Evolutionary conservation across 371 early-diverging fungal species (phyloP).

Genomic region (Mucor sp.): DNA sequence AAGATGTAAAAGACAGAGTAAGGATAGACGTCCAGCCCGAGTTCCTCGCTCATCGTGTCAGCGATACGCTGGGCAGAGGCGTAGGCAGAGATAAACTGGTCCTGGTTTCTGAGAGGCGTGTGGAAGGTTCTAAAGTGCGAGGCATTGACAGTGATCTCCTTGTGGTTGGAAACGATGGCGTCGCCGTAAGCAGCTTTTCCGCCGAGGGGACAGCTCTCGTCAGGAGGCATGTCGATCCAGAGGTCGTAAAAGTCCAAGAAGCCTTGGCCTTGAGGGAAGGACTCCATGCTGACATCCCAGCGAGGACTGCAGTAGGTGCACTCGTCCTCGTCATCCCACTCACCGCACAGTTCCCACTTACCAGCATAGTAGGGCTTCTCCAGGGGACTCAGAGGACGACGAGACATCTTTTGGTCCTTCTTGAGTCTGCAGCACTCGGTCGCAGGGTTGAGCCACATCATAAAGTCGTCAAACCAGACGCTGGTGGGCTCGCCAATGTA

Average conservation of each 20-base stretch:
- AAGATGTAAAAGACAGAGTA: constrained; percentile 80
- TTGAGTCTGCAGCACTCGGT: constrained; percentile 62
- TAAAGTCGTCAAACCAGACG: constrained; percentile 76
- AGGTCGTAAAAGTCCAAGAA: constrained; percentile 59
- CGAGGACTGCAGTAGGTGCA: constrained; percentile 60
- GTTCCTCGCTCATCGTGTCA: constrained; percentile 46
- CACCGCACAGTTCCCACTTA: constrained; percentile 48
- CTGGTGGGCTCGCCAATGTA: constrained; percentile 72
- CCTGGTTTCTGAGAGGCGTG: constrained; percentile 63
- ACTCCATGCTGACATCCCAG: constrained; percentile 60
- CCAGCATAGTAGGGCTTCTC: constrained; percentile 6
- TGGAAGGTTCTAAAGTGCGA: constrained; percentile 77
- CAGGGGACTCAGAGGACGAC: constrained; percentile 9
- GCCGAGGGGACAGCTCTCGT: constrained; percentile 67
- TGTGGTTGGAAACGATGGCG: constrained; percentile 47
- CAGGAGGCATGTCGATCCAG: constrained; percentile 62
- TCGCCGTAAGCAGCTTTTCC: constrained; percentile 77
- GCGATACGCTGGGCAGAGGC: constrained; percentile 69
- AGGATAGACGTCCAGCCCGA: constrained; percentile 62
- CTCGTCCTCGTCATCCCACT: constrained; percentile 57
- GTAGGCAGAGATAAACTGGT: constrained; percentile 70
- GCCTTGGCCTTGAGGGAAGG: constrained; percentile 62
- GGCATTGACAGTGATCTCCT: constrained; percentile 42
- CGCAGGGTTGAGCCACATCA: constrained; percentile 69
- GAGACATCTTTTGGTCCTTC: constrained; percentile 1